phyloP scores from a whole-genome alignment of 1,139 yeast genomes.

The Zygosaccharomyces pseudobailii region DNA sequence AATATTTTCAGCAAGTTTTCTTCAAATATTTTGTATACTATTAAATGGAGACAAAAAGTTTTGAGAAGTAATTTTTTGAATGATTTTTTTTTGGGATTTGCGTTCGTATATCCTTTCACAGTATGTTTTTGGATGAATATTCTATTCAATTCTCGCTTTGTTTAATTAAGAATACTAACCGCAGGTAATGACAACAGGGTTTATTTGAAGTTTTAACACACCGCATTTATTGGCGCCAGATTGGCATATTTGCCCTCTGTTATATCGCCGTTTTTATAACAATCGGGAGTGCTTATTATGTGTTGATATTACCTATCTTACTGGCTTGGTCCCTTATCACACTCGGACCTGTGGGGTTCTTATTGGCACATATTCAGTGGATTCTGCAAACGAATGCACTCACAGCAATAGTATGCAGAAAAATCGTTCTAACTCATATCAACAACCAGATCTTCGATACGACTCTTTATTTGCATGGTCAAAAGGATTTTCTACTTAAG shows the following conservation, averaged over 20 bases:
- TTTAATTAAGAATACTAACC: conserved; percentile 19
- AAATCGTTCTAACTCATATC: conserved; percentile 22
- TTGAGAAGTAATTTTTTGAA: conserved; percentile 14
- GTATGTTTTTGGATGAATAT: conserved; percentile 24
- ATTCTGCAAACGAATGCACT: conserved; percentile 26
- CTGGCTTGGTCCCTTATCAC: conserved; percentile 20
- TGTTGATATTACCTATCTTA: conserved; percentile 24
- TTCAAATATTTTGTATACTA: not conserved
- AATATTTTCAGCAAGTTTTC: not conserved
- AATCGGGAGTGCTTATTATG: conserved; percentile 22
- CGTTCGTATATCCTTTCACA: conserved; percentile 29
- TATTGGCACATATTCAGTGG: conserved; percentile 28
- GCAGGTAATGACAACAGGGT: conserved; percentile 23
- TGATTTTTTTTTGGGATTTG: conserved; percentile 17
- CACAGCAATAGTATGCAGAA: conserved; percentile 22
- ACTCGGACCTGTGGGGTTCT: conserved; percentile 29
- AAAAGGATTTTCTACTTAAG: conserved; percentile 16
- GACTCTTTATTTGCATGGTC: conserved; percentile 22
- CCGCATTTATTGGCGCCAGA: conserved; percentile 26
- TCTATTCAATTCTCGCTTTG: conserved; percentile 24
- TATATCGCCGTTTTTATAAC: conserved; percentile 22
- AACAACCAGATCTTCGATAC: conserved; percentile 27
- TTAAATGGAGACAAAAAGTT: conserved; percentile 4
- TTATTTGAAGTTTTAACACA: conserved; percentile 21
- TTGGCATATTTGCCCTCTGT: conserved; percentile 21